A percentile compares a stretch with the other conserved stretches of the same genome.
Evolutionary conservation across 2,329 filamentous ascomycete genomes (phyloP).

Genomic region (Diaporthe amygdali): DNA sequence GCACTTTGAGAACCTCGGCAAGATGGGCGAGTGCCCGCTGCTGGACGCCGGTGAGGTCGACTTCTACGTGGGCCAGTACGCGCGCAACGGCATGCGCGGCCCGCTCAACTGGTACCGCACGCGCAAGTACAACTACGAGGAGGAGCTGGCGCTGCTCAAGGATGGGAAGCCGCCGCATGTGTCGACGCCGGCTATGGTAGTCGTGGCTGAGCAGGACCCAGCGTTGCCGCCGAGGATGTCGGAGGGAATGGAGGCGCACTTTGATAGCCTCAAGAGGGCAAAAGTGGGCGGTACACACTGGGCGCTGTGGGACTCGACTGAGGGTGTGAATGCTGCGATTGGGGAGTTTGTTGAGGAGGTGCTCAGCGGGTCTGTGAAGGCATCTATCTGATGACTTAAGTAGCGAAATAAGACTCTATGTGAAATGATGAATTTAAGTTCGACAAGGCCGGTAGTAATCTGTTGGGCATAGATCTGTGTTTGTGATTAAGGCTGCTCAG

Average conservation of each 20-base stretch:
- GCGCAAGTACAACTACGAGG: slow-evolving; percentile 73
- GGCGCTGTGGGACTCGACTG: slow-evolving; percentile 77
- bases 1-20: slow-evolving; percentile 65
- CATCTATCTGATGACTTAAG: slow-evolving; percentile 38
- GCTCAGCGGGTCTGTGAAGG: slow-evolving; percentile 38
- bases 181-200: slow-evolving; percentile 72
- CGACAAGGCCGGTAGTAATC: background rate
- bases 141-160: slow-evolving; percentile 68
- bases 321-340: slow-evolving; percentile 73
- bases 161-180: slow-evolving; percentile 57
- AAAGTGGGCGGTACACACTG: slow-evolving; percentile 79
- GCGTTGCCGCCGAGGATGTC: slow-evolving; percentile 78
- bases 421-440: background rate
- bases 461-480: background rate
- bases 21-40: slow-evolving; percentile 61
- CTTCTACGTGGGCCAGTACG: slow-evolving; percentile 76
- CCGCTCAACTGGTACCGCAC: slow-evolving; percentile 91
- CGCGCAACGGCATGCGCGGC: slow-evolving; percentile 75
- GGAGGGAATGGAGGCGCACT: slow-evolving; percentile 70
- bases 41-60: slow-evolving; percentile 74
- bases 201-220: slow-evolving; percentile 72
- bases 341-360: slow-evolving; percentile 69
- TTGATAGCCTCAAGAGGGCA: slow-evolving; percentile 67
- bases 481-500: background rate
- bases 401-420: background rate